Evolutionary conservation across 495 filamentous ascomycete species (phyloP), one percentile per base, ranked within the genome.

Genomic region (Xylaria cubensis): DNA sequence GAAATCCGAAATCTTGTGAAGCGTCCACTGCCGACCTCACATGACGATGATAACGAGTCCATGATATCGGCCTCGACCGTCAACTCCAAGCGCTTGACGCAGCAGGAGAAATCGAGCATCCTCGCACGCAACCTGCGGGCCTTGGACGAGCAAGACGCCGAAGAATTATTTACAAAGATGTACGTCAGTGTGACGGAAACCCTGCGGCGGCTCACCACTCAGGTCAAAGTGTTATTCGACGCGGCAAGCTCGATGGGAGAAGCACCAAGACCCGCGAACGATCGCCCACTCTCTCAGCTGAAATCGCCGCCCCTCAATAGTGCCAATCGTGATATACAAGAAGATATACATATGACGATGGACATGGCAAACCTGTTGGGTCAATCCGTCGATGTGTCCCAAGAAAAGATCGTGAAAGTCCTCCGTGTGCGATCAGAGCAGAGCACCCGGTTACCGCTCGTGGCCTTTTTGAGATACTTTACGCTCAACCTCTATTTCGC

Each of bases 301-400:
- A 79, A 76, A 67, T 79, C 77, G 12, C 77, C 77, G 24, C 76
- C 77, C 44, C 73, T 79, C 9, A 79, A 78, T 53, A 79, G 74
- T 29, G 77, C 76, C 46, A 79, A 79, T 32, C 86, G 80, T 64
- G 84, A 87, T 71, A 81, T 87, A 5, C 94, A 95, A 74, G 93
- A 95, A 77, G 94, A 97, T 71, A 91, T 97, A 34, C 88, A 94
- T 68, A 88, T 93, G 74, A 90, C 92, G 3, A 83, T 98, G 76
- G 96, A 98, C 74, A 92, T 98, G 87, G 93, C 94, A 8, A 97
- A 94, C 77, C 88, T 99, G n/a, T 87, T 98, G 12, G 95, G 95
- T 21, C 92, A 97, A 75, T 94, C 94, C 0, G 94, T 99, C 8
- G 96, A 99, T 77, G 92, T 94, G 39, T 94, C 93, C 10, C 95